phyloP scores from a whole-genome alignment of 306 rosid species.

The Quercus dentata region DNA sequence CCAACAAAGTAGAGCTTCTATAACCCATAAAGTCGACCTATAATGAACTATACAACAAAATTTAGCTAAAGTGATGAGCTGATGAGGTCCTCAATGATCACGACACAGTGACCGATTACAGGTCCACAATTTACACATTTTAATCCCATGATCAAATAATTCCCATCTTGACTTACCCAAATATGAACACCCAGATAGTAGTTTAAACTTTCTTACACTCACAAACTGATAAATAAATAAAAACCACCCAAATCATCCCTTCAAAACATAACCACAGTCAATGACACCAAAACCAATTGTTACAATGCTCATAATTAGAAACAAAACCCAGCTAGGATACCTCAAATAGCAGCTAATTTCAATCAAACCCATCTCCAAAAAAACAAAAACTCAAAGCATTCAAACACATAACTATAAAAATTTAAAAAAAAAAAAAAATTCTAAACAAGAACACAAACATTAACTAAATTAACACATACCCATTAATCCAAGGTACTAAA shows the following conservation, averaged over 20 bases:
- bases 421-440: background rate
- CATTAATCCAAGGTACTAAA: background rate
- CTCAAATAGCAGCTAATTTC: constrained; percentile 2
- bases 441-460: constrained; percentile 7
- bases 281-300: background rate
- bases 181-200: constrained; percentile 3
- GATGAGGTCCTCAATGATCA: background rate
- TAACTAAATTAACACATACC: background rate
- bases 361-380: background rate
- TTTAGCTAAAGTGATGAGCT: background rate
- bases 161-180: background rate
- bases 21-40: background rate
- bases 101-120: background rate
- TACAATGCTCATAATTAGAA: background rate
- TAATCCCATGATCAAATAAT: background rate
- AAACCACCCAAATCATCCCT: background rate
- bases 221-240: background rate
- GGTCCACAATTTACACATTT: background rate
- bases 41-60: background rate
- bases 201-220: background rate
- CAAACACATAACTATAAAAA: background rate
- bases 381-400: background rate
- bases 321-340: background rate
- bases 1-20: background rate
- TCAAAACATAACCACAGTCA: background rate